phyloP scores from a whole-genome alignment of 352 stramenopile species.

The Phytophthora litchii region DNA sequence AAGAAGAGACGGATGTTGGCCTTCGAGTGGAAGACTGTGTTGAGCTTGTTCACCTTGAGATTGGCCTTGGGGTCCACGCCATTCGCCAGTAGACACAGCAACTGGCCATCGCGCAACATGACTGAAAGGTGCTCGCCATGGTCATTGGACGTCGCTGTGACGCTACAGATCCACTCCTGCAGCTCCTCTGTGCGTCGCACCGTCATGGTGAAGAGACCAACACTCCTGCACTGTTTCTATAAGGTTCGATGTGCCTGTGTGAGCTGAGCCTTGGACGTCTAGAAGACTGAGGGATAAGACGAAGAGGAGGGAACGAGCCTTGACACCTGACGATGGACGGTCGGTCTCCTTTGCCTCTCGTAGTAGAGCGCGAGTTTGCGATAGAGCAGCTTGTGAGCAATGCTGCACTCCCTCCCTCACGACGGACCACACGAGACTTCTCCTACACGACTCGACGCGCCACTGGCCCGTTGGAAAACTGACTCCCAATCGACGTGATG shows the following conservation, averaged over 20 bases:
- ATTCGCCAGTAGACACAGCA: constrained; percentile 87
- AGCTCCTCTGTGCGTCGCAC: constrained; percentile 83
- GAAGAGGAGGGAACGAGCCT: constrained; percentile 23
- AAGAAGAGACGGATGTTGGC: constrained; percentile 85
- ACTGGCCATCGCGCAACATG: constrained; percentile 84
- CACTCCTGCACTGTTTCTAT: background rate
- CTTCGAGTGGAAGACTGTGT: constrained; percentile 89
- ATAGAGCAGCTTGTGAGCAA: constrained; percentile 28
- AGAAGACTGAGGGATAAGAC: constrained; percentile 21
- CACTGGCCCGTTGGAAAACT: constrained; percentile 31
- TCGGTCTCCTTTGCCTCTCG: constrained; percentile 19
- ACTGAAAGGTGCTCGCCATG: constrained; percentile 80
- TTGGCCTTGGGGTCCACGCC: constrained; percentile 73
- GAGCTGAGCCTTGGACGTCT: constrained; percentile 1
- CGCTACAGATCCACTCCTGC: constrained; percentile 84
- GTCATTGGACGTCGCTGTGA: constrained; percentile 72
- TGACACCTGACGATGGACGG: constrained; percentile 5
- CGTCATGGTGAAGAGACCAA: constrained; percentile 32
- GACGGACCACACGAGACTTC: constrained; percentile 34
- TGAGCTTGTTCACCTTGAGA: constrained; percentile 89
- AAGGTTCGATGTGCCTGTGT: constrained; percentile 5
- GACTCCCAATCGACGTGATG: constrained; percentile 30
- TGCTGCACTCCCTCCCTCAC: constrained; percentile 6
- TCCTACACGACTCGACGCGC: constrained; percentile 29
- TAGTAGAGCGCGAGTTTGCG: constrained; percentile 26